Percentiles rank a stretch among this genome's conserved stretches.
Evolutionary conservation across 176 grass and related monocot genomes (phyloP).

Genomic region (Aegilops umbellulata): DNA sequence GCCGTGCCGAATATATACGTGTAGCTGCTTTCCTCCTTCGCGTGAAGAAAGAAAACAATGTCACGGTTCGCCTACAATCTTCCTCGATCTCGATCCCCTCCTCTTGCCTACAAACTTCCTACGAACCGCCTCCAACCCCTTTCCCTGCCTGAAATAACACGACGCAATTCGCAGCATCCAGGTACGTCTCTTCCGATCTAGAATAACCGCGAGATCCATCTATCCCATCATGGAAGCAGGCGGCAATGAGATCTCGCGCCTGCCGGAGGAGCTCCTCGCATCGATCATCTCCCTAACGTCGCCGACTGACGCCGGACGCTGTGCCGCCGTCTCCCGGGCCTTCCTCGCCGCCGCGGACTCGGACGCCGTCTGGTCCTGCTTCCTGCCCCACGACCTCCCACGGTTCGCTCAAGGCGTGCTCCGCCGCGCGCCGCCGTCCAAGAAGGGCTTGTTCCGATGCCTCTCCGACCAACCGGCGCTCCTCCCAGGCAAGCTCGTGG

Average conservation of each 20-base stretch:
- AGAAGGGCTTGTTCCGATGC: slow-evolving; percentile 46
- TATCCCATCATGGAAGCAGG: not conserved
- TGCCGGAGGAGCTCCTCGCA: slow-evolving; percentile 53
- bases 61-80: no score
- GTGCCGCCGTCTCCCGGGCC: slow-evolving; percentile 25
- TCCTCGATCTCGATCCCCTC: no score
- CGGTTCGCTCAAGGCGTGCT: slow-evolving; percentile 33
- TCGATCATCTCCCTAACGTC: slow-evolving; percentile 28
- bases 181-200: no score
- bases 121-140: no score
- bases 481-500: slow-evolving; percentile 35
- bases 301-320: slow-evolving; percentile 42
- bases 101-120: no score
- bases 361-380: slow-evolving; percentile 52
- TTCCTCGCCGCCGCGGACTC: slow-evolving; percentile 48
- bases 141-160: no score
- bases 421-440: not conserved
- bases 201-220: no score
- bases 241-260: not conserved
- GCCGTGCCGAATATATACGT: no score
- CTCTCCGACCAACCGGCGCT: slow-evolving; percentile 43
- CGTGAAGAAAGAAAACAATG: no score
- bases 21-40: no score
- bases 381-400: slow-evolving; percentile 39
- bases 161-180: no score